Conservation (phyloP, 2,329 filamentous ascomycete species). For the Periconia sp. region DNA sequence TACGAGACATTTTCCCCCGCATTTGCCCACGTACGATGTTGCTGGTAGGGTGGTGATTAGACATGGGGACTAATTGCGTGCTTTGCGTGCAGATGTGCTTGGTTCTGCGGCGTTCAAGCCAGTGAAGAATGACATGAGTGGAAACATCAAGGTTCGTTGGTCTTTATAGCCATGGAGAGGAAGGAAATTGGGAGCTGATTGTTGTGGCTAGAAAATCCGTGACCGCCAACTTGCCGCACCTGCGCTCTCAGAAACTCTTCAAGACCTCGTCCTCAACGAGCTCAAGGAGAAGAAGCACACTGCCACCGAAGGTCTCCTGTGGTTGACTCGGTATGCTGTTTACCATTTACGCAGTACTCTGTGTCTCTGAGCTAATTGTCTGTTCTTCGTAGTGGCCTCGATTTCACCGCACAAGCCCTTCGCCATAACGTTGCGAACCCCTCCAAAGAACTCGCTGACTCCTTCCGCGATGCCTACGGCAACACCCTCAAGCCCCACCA, state of each 20-base stretch:
- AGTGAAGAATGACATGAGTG: slow-evolving; percentile 88
- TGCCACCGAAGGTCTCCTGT: slow-evolving; percentile 88
- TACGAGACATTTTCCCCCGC: slow-evolving; percentile 46
- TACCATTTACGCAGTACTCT: too few relatives aligned
- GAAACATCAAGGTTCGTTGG: slow-evolving; percentile 80
- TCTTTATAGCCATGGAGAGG: neutral
- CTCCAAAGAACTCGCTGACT: slow-evolving; percentile 77
- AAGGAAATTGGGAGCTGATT: neutral
- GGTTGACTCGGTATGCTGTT: slow-evolving; percentile 87
- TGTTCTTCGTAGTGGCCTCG: slow-evolving; percentile 71
- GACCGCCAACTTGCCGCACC: slow-evolving; percentile 81
- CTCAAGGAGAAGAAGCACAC: slow-evolving; percentile 86
- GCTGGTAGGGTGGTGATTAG: neutral
- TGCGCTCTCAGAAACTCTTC: slow-evolving; percentile 79
- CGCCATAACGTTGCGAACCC: slow-evolving; percentile 74
- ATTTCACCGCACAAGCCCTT: slow-evolving; percentile 89
- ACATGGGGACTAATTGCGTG: slow-evolving; percentile 3
- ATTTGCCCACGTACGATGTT: neutral
- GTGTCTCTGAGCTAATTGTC: too few relatives aligned
- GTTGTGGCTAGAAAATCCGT: slow-evolving; percentile 76
- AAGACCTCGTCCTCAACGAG: slow-evolving; percentile 85
- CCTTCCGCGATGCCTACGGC: slow-evolving; percentile 86
- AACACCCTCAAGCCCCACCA: slow-evolving; percentile 91
- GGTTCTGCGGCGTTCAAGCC: slow-evolving; percentile 79
- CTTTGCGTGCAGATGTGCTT: slow-evolving; percentile 59